phyloP scores from a whole-genome alignment of 169 alveolate genomes.

The Plasmodium inui region DNA sequence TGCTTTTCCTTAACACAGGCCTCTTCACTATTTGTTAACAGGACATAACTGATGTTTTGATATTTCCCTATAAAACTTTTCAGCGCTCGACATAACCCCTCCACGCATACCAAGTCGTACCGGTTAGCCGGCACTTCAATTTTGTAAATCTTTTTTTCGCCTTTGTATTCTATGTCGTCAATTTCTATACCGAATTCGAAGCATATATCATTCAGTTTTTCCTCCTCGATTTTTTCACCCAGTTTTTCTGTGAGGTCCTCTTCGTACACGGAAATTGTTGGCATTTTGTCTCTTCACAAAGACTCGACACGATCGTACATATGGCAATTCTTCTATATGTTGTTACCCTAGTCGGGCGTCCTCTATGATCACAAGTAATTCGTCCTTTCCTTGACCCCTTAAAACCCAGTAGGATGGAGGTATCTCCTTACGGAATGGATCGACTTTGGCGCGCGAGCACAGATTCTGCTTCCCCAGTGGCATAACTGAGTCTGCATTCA shows the following conservation, averaged over 20 bases:
- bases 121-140: constrained; percentile 84
- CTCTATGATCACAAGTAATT: not conserved
- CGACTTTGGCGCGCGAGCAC: not conserved
- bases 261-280: constrained; percentile 87
- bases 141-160: constrained; percentile 82
- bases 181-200: constrained; percentile 97
- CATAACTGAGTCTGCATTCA: not conserved
- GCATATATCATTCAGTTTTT: constrained; percentile 93
- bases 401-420: not conserved
- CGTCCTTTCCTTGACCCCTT: not conserved
- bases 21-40: constrained; percentile 79
- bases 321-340: not conserved
- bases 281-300: constrained; percentile 78
- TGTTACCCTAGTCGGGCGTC: not conserved
- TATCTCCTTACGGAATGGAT: not conserved
- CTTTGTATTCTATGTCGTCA: constrained; percentile 92
- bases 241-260: constrained; percentile 80
- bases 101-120: constrained; percentile 83
- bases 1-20: constrained; percentile 74
- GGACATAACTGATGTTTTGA: constrained; percentile 46
- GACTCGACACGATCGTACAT: not conserved
- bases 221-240: constrained; percentile 87
- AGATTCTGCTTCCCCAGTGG: not conserved
- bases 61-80: constrained; percentile 78
- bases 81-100: constrained; percentile 87